Evolutionary conservation across 2,329 filamentous ascomycete genomes (phyloP), one percentile per base, ranked within the genome.

Genomic region (Biscogniauxia mediterranea): DNA sequence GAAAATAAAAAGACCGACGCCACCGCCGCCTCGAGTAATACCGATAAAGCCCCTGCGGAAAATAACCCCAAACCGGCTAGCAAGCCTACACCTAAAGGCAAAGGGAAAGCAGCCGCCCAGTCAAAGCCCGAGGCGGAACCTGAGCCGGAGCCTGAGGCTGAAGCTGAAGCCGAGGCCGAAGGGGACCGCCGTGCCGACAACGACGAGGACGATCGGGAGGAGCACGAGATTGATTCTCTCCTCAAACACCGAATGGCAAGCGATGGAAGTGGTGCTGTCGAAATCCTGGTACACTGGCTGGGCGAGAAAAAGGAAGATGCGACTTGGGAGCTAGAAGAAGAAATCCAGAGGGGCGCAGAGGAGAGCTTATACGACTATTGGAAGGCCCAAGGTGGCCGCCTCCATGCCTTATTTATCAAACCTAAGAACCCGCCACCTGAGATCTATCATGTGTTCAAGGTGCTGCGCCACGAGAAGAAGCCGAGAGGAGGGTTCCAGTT

Each of bases 241-340:
- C 58, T 75, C n/a, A 46, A 66, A n/a, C 70, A 73, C 28, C 67
- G 69, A 6, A 66, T 69, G 63, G 51, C 62, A 8, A 7, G 38
- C 13, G 68, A 70, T 20, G 38, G 56, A 8, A 70, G 61, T 19
- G 66, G 68, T 6, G 62, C 54, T 7, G 68, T 76, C 51, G 71
- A 76, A 54, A 55, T 76, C 8, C 65, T 72, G 5, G 68, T 76
- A 25, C 67, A 71, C 23, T 76, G 74, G 72, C 64, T 32, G 1
- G 70, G 66, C 13, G 71, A 73, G 55, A 57, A 56, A 5, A 60
- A 66, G 49, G 57, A 68, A 20, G 67, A 74, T 5, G 68, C 67
- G 5, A 74, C 71, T 3, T 77, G 73, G 73, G 75, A 76, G 25
- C 54, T 64, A 4, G 75, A 77, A 52, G 68, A 69, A 15, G 73